Base-by-base conservation (phyloP, 139 green algal genomes). In the Chlorella sp. region DNA sequence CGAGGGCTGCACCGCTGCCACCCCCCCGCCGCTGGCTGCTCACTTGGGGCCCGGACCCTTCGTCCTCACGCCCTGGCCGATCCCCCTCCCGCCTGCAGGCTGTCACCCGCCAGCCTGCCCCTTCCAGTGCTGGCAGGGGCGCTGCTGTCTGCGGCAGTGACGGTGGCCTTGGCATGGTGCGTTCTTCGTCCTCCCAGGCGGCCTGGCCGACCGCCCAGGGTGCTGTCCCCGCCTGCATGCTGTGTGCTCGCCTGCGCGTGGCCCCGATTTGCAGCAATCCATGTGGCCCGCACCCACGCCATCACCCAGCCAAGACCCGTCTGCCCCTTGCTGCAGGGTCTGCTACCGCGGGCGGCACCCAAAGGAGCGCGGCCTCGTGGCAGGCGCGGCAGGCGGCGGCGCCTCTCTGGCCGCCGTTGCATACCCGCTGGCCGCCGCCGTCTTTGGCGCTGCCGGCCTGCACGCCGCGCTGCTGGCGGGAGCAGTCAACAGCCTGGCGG, bases 321-420 rank as follows among this genome's bases (percentile, higher is more conserved):
- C 13, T 19, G 36, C 67, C 41, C 30, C 43, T 34, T 19, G 5
- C 11, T 28, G 34, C 80, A 78, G 78, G 88, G 62, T 79, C 43
- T 56, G 19, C 26, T 83, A 36, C 46, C 74, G 74, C 43, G 34
- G 58, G 26, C 68, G 73, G 40, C 86, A 90, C 68, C 86, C 86
- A 28, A 87, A 82, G 64, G 86, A 90, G 75, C 74, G 82, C 16
- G 86, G 82, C 22, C 58, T 88, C 46, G 46, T 90, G 43, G 81
- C 58, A 65, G 90, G 89, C n/a, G 48, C 64, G 20, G 48, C 83
- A 6, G 83, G 87, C 36, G 88, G 86, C 22, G 83, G 79, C 40
- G 56, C 40, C 77, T 68, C 83, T 2, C 60, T 88, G 2, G 36
- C 76, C 54, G 36, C 84, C 65, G 77, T 74, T 67, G 75, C 70